phyloP scores from a whole-genome alignment of 2,329 filamentous ascomycete genomes.

The Fusarium pseudonygamai region DNA sequence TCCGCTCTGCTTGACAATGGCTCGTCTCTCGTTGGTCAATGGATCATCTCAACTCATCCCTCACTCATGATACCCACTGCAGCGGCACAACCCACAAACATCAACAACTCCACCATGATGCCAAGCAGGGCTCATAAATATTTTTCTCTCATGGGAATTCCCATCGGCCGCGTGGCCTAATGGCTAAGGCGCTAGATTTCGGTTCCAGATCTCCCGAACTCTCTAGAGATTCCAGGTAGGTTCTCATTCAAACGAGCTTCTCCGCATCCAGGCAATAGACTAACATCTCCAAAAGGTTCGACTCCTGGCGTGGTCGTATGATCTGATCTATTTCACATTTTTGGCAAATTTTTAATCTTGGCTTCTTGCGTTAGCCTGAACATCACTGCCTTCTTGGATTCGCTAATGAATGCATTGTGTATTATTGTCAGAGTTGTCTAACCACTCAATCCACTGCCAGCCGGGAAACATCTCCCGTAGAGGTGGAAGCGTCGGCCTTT shows the following conservation, averaged over 20 bases:
- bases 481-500: background rate
- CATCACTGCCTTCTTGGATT: background rate
- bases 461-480: background rate
- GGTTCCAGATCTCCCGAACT: conserved; percentile 9
- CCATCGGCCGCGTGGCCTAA: conserved; percentile 39
- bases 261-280: background rate
- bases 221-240: conserved; percentile 41
- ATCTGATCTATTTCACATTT: conserved; percentile 8
- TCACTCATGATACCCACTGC: conserved; percentile 4
- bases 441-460: background rate
- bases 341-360: background rate
- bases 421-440: background rate
- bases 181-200: conserved; percentile 41
- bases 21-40: background rate
- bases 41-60: background rate
- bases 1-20: conserved; percentile 6
- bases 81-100: background rate
- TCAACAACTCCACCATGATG: conserved; percentile 3
- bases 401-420: background rate
- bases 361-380: background rate
- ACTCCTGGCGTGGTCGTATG: conserved; percentile 40
- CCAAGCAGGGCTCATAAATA: conserved; percentile 1
- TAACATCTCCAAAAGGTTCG: conserved; percentile 30
- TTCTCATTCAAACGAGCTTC: background rate
- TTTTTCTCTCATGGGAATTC: background rate